phyloP scores from a whole-genome alignment of 2,329 filamentous ascomycete species.

The Colletotrichum sidae region DNA sequence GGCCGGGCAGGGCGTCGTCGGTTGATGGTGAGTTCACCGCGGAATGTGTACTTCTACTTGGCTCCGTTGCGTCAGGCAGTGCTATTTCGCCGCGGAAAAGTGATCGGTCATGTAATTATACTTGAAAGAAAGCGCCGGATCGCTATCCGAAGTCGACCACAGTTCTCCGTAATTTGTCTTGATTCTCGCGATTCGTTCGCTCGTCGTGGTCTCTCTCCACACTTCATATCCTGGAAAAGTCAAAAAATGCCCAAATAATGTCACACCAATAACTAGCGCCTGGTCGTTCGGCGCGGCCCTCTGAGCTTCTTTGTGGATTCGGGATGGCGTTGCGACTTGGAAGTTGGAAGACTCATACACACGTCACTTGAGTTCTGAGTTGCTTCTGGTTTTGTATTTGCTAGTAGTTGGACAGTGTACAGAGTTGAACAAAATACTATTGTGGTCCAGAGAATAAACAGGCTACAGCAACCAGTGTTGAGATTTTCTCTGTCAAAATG shows the following conservation, averaged over 20 bases:
- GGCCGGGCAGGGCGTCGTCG: no score
- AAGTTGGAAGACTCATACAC: neutral
- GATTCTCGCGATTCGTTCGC: neutral
- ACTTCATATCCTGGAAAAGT: no score
- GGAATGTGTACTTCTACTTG: neutral
- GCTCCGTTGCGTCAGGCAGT: neutral
- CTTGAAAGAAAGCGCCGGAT: neutral
- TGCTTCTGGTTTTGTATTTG: no score
- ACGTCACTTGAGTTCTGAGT: neutral
- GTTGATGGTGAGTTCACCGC: neutral
- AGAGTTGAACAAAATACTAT: no score
- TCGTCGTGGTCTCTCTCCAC: no score
- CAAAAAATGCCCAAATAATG: no score
- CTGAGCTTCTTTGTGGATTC: neutral
- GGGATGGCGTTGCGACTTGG: slow-evolving; percentile 2
- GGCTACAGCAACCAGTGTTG: no score
- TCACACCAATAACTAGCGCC: no score
- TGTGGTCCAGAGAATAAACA: no score
- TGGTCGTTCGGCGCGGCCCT: neutral
- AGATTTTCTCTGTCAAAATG: no score
- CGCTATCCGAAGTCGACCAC: neutral
- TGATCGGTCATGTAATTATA: neutral
- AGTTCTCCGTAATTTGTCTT: neutral
- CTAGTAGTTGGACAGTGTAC: no score
- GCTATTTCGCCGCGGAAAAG: neutral